Evolutionary conservation across 306 rosid genomes (phyloP).

Genomic region (Fragaria ananassa): DNA sequence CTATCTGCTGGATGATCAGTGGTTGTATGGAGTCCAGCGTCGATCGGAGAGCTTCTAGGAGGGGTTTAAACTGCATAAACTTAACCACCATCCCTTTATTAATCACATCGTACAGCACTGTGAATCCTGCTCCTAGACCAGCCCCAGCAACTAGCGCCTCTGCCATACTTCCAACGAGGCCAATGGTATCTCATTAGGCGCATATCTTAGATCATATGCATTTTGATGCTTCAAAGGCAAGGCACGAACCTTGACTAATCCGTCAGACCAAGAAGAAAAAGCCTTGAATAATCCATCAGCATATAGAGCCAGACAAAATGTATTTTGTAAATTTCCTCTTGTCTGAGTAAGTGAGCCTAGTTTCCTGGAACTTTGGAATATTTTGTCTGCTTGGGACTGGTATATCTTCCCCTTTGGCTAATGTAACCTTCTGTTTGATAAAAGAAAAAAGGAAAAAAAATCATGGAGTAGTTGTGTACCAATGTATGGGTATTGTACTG

Average conservation of each 20-base stretch:
- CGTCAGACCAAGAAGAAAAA: neutral
- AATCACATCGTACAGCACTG: neutral
- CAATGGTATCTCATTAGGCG: neutral
- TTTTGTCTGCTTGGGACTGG: too few species aligned
- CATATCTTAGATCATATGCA: neutral
- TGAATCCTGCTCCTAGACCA: neutral
- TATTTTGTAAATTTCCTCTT: neutral
- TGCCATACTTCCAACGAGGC: neutral
- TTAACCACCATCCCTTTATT: neutral
- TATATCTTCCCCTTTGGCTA: neutral
- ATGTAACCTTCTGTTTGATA: too few species aligned
- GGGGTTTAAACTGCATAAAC: neutral
- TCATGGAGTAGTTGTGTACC: too few species aligned
- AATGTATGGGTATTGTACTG: too few species aligned
- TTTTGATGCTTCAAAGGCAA: too few species aligned
- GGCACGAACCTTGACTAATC: neutral
- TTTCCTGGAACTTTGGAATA: neutral
- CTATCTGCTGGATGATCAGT: neutral
- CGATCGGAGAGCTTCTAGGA: neutral
- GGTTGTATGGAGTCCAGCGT: neutral
- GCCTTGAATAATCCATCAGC: neutral
- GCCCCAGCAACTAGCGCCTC: neutral
- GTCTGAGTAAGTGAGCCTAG: neutral
- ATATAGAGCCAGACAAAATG: neutral
- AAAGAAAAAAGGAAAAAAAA: too few species aligned